Percentiles rank a stretch among this genome's conserved stretches.
These are phyloP conservation scores for Nemania bipapillata DNA, from an alignment of 2,329 filamentous ascomycete genomes.

Conservation along the genomic window DNA sequence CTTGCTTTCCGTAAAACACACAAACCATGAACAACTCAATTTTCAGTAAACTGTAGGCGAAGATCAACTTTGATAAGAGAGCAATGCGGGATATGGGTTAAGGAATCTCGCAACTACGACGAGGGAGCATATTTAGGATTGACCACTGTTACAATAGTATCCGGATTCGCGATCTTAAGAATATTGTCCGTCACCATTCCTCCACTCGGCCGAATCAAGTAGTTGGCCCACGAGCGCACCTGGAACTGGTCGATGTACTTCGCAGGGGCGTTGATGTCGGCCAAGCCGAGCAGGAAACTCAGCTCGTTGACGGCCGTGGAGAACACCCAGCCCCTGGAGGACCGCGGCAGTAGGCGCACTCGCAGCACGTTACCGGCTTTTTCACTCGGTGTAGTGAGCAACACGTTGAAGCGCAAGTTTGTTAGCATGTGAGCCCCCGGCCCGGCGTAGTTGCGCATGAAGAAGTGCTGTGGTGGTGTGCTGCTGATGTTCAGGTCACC, in stretches of 20 bases:
- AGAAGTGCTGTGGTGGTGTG: background rate
- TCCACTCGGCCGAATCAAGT: background rate
- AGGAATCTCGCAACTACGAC: background rate
- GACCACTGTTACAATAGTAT: slow-evolving; percentile 10
- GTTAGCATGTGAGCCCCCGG: slow-evolving; percentile 12
- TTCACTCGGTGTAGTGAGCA: background rate
- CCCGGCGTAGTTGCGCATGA: background rate
- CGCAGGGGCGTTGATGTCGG: background rate
- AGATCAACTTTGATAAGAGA: background rate
- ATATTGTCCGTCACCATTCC: slow-evolving; percentile 8
- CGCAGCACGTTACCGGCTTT: slow-evolving; percentile 1
- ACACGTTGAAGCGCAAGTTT: slow-evolving; percentile 26
- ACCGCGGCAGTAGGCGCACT: slow-evolving; percentile 10
- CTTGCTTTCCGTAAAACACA: too few relatives aligned
- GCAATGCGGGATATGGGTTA: too few relatives aligned
- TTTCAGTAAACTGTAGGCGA: too few relatives aligned
- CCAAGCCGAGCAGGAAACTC: slow-evolving; percentile 11
- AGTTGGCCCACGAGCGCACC: slow-evolving; percentile 8
- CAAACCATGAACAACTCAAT: too few relatives aligned
- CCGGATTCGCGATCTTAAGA: slow-evolving; percentile 10
- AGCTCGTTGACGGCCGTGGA: slow-evolving; percentile 7
- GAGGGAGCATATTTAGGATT: background rate
- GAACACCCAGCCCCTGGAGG: slow-evolving; percentile 15
- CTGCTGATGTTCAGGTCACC: background rate
- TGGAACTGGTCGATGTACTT: slow-evolving; percentile 21